Conservation (phyloP, 768 basidiomycete species). For the Russula emetica region DNA sequence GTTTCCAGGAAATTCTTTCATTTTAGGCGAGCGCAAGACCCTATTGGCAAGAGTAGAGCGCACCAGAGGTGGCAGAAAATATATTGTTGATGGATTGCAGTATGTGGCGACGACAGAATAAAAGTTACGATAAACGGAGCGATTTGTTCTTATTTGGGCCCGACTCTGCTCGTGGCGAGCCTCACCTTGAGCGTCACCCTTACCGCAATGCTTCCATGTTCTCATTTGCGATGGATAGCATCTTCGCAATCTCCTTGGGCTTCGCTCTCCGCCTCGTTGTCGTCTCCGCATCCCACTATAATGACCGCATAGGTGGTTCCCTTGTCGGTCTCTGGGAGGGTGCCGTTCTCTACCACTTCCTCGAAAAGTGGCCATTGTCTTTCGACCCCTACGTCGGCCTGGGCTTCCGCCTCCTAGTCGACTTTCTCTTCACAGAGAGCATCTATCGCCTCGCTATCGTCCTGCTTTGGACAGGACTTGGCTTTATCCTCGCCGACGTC, state of each 20-base stretch:
- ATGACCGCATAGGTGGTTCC: slow-evolving; percentile 53
- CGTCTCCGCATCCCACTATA: slow-evolving; percentile 47
- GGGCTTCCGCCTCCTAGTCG: slow-evolving; percentile 65
- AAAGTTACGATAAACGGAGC: no score
- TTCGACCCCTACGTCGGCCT: slow-evolving; percentile 67
- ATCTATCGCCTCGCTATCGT: slow-evolving; percentile 45
- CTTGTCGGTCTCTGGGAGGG: slow-evolving; percentile 80
- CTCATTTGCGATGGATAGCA: slow-evolving; percentile 53
- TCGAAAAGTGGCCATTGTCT: slow-evolving; percentile 60
- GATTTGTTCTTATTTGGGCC: slow-evolving; percentile 3
- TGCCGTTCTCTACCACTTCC: slow-evolving; percentile 65
- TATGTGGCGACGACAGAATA: no score
- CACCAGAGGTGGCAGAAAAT: no score
- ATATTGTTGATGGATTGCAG: no score
- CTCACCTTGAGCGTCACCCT: neutral
- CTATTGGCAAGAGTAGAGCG: neutral
- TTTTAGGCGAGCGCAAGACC: neutral
- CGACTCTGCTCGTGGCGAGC: neutral
- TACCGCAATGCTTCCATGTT: slow-evolving; percentile 12
- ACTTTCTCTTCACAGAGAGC: slow-evolving; percentile 62
- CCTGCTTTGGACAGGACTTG: slow-evolving; percentile 49
- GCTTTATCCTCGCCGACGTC: slow-evolving; percentile 51
- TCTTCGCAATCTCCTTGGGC: slow-evolving; percentile 64
- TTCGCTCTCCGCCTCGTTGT: slow-evolving; percentile 62
- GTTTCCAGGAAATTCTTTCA: neutral